Evolutionary conservation across 345 rosid genomes (phyloP).

Genomic region (Brassica rapa): DNA sequence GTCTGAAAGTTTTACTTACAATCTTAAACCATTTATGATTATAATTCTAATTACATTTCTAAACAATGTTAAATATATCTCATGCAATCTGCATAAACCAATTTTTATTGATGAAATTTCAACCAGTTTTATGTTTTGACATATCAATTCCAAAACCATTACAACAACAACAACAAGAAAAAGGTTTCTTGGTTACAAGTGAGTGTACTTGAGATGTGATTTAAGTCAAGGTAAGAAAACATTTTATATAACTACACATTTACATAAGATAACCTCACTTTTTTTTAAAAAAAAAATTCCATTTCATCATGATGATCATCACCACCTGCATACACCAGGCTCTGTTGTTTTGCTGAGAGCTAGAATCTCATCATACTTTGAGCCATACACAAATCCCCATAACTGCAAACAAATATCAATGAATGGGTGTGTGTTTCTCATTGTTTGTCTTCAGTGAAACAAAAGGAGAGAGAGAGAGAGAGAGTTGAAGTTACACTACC

Average conservation of each 20-base stretch:
- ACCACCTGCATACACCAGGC: slow-evolving; percentile 88
- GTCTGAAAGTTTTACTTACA: not conserved
- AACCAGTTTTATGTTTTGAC: slow-evolving; percentile 1
- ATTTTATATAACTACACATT: slow-evolving; percentile 19
- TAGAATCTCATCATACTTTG: slow-evolving; percentile 83
- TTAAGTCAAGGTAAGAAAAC: slow-evolving; percentile 11
- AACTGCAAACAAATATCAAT: slow-evolving; percentile 50
- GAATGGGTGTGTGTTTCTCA: not conserved
- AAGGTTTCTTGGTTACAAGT: slow-evolving; percentile 8
- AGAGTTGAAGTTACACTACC: slow-evolving; percentile 48
- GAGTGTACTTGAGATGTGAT: slow-evolving; percentile 1
- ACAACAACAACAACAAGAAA: not conserved
- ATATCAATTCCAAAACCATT: slow-evolving; percentile 14
- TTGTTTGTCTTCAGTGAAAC: not conserved
- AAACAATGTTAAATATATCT: not conserved
- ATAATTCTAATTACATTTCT: too few relatives aligned
- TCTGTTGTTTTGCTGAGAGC: slow-evolving; percentile 63
- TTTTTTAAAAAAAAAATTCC: not conserved
- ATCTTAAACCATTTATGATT: too few relatives aligned
- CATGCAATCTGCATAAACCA: not conserved
- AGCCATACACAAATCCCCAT: slow-evolving; percentile 88
- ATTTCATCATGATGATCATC: slow-evolving; percentile 24
- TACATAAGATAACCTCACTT: slow-evolving; percentile 14
- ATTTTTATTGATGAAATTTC: not conserved
- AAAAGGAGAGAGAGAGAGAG: not conserved